Evolutionary conservation across 2,329 filamentous ascomycete species (phyloP).

Genomic region (Xylariaceae sp.): DNA sequence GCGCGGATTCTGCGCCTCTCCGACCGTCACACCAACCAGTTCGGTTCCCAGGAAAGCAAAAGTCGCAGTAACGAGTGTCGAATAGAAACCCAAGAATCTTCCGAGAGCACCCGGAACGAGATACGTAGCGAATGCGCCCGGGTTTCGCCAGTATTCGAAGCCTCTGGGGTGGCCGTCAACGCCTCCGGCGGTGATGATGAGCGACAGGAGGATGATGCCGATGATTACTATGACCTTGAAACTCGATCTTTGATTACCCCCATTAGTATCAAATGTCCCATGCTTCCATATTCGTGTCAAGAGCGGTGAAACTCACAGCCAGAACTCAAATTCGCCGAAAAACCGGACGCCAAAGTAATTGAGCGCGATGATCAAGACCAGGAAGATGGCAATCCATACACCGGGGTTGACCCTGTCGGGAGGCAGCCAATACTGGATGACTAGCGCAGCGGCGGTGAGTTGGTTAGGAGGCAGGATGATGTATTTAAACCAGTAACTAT

Average conservation of each 20-base stretch:
- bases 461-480: slow-evolving; percentile 84
- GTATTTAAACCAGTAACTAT: slow-evolving; percentile 65
- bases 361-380: slow-evolving; percentile 57
- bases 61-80: slow-evolving; percentile 67
- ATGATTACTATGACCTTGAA: slow-evolving; percentile 65
- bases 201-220: slow-evolving; percentile 59
- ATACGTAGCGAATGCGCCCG: slow-evolving; percentile 50
- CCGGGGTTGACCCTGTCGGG: slow-evolving; percentile 65
- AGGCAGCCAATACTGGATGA: slow-evolving; percentile 72
- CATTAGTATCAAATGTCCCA: too few species aligned
- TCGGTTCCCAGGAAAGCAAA: slow-evolving; percentile 77
- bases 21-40: slow-evolving; percentile 71
- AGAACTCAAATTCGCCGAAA: slow-evolving; percentile 62
- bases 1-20: slow-evolving; percentile 74
- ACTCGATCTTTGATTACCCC: slow-evolving; percentile 45
- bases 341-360: slow-evolving; percentile 66
- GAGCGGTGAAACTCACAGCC: slow-evolving; percentile 34
- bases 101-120: slow-evolving; percentile 40
- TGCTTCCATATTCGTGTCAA: neutral
- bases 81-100: slow-evolving; percentile 61
- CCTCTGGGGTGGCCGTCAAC: slow-evolving; percentile 57
- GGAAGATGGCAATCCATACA: slow-evolving; percentile 70
- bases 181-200: slow-evolving; percentile 60
- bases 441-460: slow-evolving; percentile 71
- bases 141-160: slow-evolving; percentile 61